These are phyloP conservation scores for Infundibulicybe gibba DNA, from an alignment of 768 basidiomycete genomes.

Conservation along the genomic window DNA sequence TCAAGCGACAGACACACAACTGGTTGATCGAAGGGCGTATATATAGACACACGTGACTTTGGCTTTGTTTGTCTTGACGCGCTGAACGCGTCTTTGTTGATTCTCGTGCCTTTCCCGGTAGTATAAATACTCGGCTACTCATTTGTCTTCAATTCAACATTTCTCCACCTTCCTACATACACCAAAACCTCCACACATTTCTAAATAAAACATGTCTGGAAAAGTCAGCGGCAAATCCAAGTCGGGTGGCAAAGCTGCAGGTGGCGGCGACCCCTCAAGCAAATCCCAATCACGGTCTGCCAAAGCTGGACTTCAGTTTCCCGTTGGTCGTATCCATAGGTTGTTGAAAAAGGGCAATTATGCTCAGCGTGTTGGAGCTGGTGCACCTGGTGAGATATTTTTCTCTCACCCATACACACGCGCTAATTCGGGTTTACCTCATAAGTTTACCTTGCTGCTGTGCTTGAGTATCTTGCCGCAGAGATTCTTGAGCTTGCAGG, in stretches of 20 bases:
- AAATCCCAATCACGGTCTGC: slow-evolving; percentile 62
- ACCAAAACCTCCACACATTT: slow-evolving; percentile 7
- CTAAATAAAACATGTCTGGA: slow-evolving; percentile 27
- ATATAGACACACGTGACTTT: slow-evolving; percentile 34
- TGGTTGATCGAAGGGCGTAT: slow-evolving; percentile 16
- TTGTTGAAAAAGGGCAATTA: slow-evolving; percentile 77
- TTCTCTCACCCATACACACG: background rate
- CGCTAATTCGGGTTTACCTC: background rate
- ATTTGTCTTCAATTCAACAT: slow-evolving; percentile 1
- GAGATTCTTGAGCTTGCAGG: slow-evolving; percentile 86
- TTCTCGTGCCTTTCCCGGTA: slow-evolving; percentile 1
- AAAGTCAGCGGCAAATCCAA: slow-evolving; percentile 27
- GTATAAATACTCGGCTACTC: slow-evolving; percentile 22
- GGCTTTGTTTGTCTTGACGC: slow-evolving; percentile 30
- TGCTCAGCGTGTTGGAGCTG: slow-evolving; percentile 74
- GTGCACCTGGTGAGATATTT: slow-evolving; percentile 56
- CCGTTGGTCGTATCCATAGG: slow-evolving; percentile 82
- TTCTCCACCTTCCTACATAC: slow-evolving; percentile 4
- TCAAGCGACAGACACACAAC: slow-evolving; percentile 13
- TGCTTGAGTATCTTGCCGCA: slow-evolving; percentile 80
- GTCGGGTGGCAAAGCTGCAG: slow-evolving; percentile 29
- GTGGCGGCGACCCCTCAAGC: slow-evolving; percentile 23
- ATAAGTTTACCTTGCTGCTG: slow-evolving; percentile 76
- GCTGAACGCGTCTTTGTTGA: slow-evolving; percentile 36
- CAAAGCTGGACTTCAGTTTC: slow-evolving; percentile 68